Percentiles rank a stretch among this genome's conserved stretches.
These are phyloP conservation scores for Litchi chinensis DNA, from an alignment of 345 rosid genomes.

Conservation along the genomic window DNA sequence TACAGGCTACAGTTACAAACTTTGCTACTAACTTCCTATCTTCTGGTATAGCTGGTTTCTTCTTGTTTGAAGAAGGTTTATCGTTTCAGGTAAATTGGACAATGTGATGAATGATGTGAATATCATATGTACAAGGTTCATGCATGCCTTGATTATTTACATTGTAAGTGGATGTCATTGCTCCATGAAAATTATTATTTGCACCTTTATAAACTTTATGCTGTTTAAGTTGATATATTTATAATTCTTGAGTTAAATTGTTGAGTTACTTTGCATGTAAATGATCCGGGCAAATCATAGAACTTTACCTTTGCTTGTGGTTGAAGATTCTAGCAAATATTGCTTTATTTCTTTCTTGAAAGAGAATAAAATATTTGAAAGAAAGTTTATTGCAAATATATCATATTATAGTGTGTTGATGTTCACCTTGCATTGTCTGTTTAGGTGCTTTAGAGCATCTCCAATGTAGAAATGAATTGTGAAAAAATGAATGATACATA, in stretches of 20 bases:
- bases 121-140: not conserved
- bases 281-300: not conserved
- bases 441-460: too few relatives aligned
- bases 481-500: too few relatives aligned
- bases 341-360: not conserved
- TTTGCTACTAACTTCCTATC: constrained; percentile 85
- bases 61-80: constrained; percentile 65
- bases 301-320: not conserved
- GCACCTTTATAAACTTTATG: not conserved
- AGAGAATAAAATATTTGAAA: not conserved
- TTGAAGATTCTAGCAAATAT: not conserved
- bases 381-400: not conserved
- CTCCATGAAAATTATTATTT: not conserved
- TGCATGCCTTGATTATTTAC: not conserved
- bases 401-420: not conserved
- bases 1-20: constrained; percentile 87
- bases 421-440: not conserved
- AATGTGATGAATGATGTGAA: not conserved
- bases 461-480: too few relatives aligned
- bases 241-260: too few relatives aligned
- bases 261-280: not conserved
- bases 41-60: constrained; percentile 81
- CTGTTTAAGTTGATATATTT: not conserved
- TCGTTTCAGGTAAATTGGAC: constrained; percentile 48
- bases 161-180: not conserved